A percentile compares a stretch with the other conserved stretches of the same genome.
Evolutionary conservation across 805 yeast genomes (phyloP).

Genomic region (Ogataea minuta): DNA sequence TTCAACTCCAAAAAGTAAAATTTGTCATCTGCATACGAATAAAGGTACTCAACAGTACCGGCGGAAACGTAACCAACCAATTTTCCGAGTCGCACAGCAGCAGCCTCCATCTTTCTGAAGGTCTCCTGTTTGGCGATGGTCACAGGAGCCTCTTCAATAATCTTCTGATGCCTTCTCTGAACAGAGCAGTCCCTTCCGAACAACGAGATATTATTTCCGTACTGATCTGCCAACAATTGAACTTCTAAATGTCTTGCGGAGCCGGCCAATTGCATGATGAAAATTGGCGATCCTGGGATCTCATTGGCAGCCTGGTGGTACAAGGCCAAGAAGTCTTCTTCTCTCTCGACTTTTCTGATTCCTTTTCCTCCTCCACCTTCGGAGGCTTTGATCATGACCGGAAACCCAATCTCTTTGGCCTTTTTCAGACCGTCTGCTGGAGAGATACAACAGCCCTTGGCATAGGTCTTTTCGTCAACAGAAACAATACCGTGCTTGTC

Average conservation of each 20-base stretch:
- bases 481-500: conserved; percentile 83
- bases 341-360: conserved; percentile 91
- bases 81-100: conserved; percentile 95
- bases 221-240: conserved; percentile 95
- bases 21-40: conserved; percentile 90
- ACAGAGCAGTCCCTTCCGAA: conserved; percentile 99
- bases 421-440: conserved; percentile 88
- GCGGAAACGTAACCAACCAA: conserved; percentile 98
- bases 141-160: conserved; percentile 99
- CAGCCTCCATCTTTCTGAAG: conserved; percentile 88
- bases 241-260: conserved; percentile 98
- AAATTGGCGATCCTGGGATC: conserved; percentile 98
- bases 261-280: conserved; percentile 96
- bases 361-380: conserved; percentile 99
- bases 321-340: conserved; percentile 68
- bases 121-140: conserved; percentile 87
- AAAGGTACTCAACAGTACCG: conserved; percentile 97
- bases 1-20: conserved; percentile 95
- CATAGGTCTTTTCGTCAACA: conserved; percentile 79
- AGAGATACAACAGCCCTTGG: conserved; percentile 79
- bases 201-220: conserved; percentile 94
- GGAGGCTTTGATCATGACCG: conserved; percentile 98
- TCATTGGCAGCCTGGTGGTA: conserved; percentile 95
- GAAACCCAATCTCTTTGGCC: conserved; percentile 90
- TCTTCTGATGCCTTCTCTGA: conserved; percentile 98